Evolutionary conservation across 768 basidiomycete species (phyloP).

Genomic region (Clitopilus passeckerianus): DNA sequence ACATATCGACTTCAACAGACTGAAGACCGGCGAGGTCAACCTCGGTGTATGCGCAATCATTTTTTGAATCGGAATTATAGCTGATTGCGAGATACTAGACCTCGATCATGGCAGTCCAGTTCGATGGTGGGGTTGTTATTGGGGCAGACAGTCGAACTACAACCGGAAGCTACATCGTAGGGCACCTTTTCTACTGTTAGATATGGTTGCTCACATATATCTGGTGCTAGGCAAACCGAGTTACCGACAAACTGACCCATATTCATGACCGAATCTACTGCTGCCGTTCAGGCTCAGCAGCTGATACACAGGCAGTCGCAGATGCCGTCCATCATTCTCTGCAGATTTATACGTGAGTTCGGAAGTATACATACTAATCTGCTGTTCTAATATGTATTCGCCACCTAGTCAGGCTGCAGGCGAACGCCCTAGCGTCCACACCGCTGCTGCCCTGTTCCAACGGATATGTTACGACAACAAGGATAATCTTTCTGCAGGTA

Average conservation of each 20-base stretch:
- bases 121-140: slow-evolving; percentile 90
- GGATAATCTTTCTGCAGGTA: slow-evolving; percentile 82
- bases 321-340: slow-evolving; percentile 83
- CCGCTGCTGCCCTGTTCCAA: slow-evolving; percentile 82
- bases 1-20: slow-evolving; percentile 75
- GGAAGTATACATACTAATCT: slow-evolving; percentile 18
- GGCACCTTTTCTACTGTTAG: slow-evolving; percentile 15
- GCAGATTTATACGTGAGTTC: slow-evolving; percentile 60
- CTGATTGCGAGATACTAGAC: slow-evolving; percentile 49
- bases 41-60: slow-evolving; percentile 67
- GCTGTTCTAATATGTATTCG: not conserved
- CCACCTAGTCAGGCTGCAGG: slow-evolving; percentile 51
- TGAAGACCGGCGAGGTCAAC: slow-evolving; percentile 96
- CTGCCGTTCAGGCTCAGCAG: slow-evolving; percentile 96
- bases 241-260: slow-evolving; percentile 96
- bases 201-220: not conserved
- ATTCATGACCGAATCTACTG: slow-evolving; percentile 99
- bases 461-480: slow-evolving; percentile 92
- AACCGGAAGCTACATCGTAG: slow-evolving; percentile 92
- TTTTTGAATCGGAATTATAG: slow-evolving; percentile 1
- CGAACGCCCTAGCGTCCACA: slow-evolving; percentile 70
- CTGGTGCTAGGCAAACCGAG: slow-evolving; percentile 78
- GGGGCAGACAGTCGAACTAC: slow-evolving; percentile 98
- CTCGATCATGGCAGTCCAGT: slow-evolving; percentile 99
- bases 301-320: slow-evolving; percentile 96